Evolutionary conservation across 2,329 filamentous ascomycete genomes (phyloP), one percentile per base, ranked within the genome.

Genomic region (Colletotrichum ledebouriae): DNA sequence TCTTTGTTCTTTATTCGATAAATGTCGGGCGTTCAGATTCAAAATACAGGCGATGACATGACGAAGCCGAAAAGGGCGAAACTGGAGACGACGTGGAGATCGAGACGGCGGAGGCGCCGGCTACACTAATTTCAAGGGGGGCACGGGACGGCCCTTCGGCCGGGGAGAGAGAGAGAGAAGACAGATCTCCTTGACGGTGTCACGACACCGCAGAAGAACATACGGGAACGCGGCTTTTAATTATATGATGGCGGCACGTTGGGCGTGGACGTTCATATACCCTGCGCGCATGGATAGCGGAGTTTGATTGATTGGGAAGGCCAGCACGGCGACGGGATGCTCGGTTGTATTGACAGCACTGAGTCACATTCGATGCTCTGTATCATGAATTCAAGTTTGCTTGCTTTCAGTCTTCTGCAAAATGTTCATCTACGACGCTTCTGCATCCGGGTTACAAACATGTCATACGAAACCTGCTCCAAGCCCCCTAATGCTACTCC

Each of bases 231-330:
- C 59, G 52, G 53, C 12, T 20, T 42, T 55, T 56, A 33, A 42
- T 42, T 39, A 68, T 37, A 37, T 22, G 47, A 53, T 50, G 59
- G 59, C n/a, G 59, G 34, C 47, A 53, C 47, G 59, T 44, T 53
- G 47, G 39, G 61, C 55, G 65, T 55, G 55, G 61, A 68, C 47
- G 65, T 68, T 68, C 55, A 56, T 56, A 68, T 68, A 68, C 65
- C 65, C 61, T 68, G 56, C 65, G 55, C 58, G 59, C 61, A 68
- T 68, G 65, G 55, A 59, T 33, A 59, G 20, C 47, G 65, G 65
- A 65, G 65, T 68, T 68, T 63, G 41, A 34, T 37, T 52, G 41
- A n/a, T 29, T 52, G 11, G 37, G 29, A 47, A 20, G 46, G 17
- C 22, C 9, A 60, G 55, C 61, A 68, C 53, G 41, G 53, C 42